These are phyloP conservation scores for Scytalidium lignicola DNA, from an alignment of 2,329 filamentous ascomycete species.

Conservation along the genomic window DNA sequence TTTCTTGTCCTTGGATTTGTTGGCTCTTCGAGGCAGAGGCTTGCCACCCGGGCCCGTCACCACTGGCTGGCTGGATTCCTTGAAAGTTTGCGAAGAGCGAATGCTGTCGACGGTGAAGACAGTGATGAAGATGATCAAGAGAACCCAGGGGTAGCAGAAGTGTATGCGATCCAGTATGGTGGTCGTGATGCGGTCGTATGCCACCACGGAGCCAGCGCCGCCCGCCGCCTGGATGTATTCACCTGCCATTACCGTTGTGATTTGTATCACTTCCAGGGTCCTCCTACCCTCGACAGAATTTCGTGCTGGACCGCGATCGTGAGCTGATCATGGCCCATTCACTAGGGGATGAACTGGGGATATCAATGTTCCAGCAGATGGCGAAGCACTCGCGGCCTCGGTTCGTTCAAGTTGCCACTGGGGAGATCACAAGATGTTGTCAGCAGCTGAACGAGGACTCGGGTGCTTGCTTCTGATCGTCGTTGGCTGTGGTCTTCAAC, in stretches of 20 bases:
- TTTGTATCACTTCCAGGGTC: constrained; percentile 11
- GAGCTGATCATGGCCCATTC: constrained; percentile 24
- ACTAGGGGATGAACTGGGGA: constrained; percentile 13
- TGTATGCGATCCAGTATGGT: constrained; percentile 24
- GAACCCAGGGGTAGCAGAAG: constrained; percentile 54
- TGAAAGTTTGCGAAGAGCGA: constrained; percentile 37
- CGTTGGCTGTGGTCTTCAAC: neutral
- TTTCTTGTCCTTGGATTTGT: constrained; percentile 33
- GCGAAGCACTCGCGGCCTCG: constrained; percentile 18
- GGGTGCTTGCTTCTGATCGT: neutral
- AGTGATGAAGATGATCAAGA: constrained; percentile 59
- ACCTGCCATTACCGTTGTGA: constrained; percentile 24
- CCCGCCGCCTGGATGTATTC: constrained; percentile 18
- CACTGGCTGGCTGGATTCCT: constrained; percentile 30
- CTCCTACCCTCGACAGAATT: constrained; percentile 25
- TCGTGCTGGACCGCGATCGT: constrained; percentile 16
- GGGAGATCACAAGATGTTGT: constrained; percentile 19
- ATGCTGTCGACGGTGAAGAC: constrained; percentile 59
- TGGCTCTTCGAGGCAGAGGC: constrained; percentile 57
- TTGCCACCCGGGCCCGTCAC: constrained; percentile 80
- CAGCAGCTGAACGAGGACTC: constrained; percentile 9
- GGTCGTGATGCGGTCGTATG: constrained; percentile 11
- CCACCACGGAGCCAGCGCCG: constrained; percentile 5
- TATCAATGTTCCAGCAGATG: constrained; percentile 7
- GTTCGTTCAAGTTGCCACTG: constrained; percentile 18